Evolutionary conservation across 352 stramenopile species (phyloP), one percentile per base, ranked within the genome.

Genomic region (Globisporangium abappressorium): DNA sequence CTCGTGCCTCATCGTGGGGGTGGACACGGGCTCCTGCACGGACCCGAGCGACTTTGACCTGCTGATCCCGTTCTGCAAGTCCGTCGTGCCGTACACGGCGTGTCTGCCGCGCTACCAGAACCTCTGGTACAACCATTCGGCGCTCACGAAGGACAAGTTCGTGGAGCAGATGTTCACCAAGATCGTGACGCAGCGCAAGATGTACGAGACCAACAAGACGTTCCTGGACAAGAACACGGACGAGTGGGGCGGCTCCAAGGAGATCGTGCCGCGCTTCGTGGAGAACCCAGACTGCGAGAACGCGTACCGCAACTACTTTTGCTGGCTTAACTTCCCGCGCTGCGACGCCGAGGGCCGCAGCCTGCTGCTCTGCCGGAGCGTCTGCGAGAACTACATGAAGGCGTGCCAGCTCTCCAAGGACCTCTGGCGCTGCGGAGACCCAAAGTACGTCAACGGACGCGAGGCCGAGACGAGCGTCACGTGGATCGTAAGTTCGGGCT

Each of bases 341-440:
- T 98, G 91, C 73, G 91, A 97, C 69, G 78, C 88, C 26, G 87
- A 95, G 61, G 80, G 87, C 6, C 69, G 79, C 12, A 94, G 84
- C 30, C 71, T 98, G 47, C 72, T 94, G 65, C 66, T 97, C 34
- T 98, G 92, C 30, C 83, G 89, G 60, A 96, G 85, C 54, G 89
- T 94, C 18, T 97, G 92, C 66, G 88, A 97, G 66, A 98, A 98
- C 69, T 97, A 87, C 67, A 95, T 97, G 70, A 90, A 81, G 47
- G 78, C 86, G 7, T 98, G 92, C 51, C 82, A 94, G 57, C 85
- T 95, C 66, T 74, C 77, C 41, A 78, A 82, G 18, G 89, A 97
- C 69, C 79, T 98, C 28, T 97, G 87, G 88, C 81, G 90, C n/a
- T 98, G 92, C 64, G 82, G 83, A 5, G 81, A 91, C 57, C 84